Base-by-base conservation (phyloP, 2,329 filamentous ascomycete genomes). In the Penicillium psychrosexuale region DNA sequence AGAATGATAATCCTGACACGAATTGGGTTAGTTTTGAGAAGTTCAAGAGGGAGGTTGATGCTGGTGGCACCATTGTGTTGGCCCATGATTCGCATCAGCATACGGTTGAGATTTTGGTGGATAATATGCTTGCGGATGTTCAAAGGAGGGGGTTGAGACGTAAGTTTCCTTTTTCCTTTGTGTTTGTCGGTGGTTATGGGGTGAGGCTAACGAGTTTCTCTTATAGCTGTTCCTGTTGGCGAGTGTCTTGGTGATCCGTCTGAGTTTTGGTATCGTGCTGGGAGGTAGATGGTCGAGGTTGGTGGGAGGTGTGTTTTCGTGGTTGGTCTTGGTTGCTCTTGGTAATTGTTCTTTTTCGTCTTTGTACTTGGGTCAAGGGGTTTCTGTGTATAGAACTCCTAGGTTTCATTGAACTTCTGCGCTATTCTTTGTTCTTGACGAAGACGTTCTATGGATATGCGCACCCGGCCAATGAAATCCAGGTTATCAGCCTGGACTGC, bases 181-280 rank as follows among this genome's bases (percentile, higher is more conserved):
- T 19, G 11, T 33, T 27, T 42, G 24, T 17, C 22, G 1, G 5
- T 34, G 17, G 22, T 9, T 37, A 15, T 54, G 37, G 15, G 8
- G 22, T 42, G 28, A 13, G 15, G 19, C 37, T 53, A 53, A 39
- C 28, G 47, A n/a, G 50, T 39, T 51, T 46, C 2, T 0, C 17
- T 33, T 54, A 60, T 61, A 65, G 77, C 78, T 40, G 80, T 82
- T 28, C 82, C 82, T 1, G 78, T 84, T 5, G 83, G 82, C 0
- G 80, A 84, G 56, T 86, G 83, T 54, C 72, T 85, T 15, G 78
- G 77, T 0, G 82, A 85, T 53, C 68, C 80, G 8, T 56, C 56
- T n/a, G 72, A 67, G 15, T 76, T 78, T 58, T 84, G 82, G 82
- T 84, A 84, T 62, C 69, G 72, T 9, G n/a, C 33, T 15, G 15